Evolutionary conservation across 495 filamentous ascomycete genomes (phyloP).

Genomic region (Durotheca rogersii): DNA sequence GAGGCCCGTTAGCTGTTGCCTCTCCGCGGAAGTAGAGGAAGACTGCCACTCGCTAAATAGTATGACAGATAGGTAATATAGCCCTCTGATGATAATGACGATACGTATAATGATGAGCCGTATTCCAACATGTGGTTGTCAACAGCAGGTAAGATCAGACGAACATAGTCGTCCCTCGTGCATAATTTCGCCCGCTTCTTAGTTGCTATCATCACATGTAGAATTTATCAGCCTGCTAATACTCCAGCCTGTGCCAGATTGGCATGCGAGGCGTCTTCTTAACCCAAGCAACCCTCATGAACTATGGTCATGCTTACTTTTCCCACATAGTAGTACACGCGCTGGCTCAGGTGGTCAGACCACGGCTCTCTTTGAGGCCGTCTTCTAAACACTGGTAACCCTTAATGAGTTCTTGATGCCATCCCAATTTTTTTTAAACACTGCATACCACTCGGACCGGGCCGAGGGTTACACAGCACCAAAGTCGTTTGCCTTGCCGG

Average conservation of each 20-base stretch:
- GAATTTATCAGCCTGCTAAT: neutral
- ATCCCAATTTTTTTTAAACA: constrained; percentile 30
- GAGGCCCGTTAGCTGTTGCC: no score
- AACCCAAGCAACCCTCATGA: constrained; percentile 24
- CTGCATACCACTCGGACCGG: constrained; percentile 12
- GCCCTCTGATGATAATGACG: no score
- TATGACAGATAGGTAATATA: no score
- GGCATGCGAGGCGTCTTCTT: constrained; percentile 8
- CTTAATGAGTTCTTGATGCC: constrained; percentile 27
- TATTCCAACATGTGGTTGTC: no score
- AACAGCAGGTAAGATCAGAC: no score
- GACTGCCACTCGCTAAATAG: no score
- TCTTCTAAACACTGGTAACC: constrained; percentile 31
- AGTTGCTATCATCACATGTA: neutral
- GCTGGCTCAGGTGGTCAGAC: constrained; percentile 26
- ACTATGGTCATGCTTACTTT: constrained; percentile 18
- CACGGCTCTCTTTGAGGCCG: constrained; percentile 27
- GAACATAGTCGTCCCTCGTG: no score
- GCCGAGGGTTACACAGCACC: constrained; percentile 42
- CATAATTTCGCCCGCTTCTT: neutral
- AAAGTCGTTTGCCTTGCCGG: constrained; percentile 78
- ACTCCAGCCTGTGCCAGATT: constrained; percentile 2
- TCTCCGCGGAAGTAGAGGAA: no score
- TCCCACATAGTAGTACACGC: constrained; percentile 30
- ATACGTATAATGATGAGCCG: no score